Conservation (phyloP, 768 basidiomycete species). For the Pilatotrama ljubarskyi region DNA sequence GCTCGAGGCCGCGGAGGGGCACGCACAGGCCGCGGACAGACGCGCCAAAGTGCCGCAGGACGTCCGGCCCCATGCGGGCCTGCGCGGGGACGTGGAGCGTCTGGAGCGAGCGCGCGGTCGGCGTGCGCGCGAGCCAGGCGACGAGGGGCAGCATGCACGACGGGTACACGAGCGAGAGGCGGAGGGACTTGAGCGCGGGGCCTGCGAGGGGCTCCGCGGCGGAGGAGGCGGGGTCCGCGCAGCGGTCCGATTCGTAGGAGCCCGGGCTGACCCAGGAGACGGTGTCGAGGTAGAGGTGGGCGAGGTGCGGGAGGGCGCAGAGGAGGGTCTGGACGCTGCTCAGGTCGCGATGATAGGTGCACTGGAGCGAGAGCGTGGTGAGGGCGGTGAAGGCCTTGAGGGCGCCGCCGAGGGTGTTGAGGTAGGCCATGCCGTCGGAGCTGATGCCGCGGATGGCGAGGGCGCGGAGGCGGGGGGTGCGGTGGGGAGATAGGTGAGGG, state of each 20-base stretch:
- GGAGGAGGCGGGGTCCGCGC: neutral
- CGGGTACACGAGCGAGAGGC: slow-evolving; percentile 8
- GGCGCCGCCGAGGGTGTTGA: neutral
- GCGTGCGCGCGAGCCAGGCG: slow-evolving; percentile 9
- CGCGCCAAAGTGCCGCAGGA: neutral
- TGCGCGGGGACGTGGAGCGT: neutral
- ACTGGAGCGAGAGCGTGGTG: slow-evolving; percentile 4
- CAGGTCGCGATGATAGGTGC: slow-evolving; percentile 6
- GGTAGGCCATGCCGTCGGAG: neutral
- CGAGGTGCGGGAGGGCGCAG: slow-evolving; percentile 5
- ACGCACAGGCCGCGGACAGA: neutral
- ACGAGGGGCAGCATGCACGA: slow-evolving; percentile 4
- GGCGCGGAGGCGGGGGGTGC: slow-evolving; percentile 4
- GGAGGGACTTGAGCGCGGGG: slow-evolving; percentile 2
- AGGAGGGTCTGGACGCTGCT: slow-evolving; percentile 9
- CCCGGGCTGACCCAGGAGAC: slow-evolving; percentile 6
- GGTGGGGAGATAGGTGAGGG: slow-evolving; percentile 4
- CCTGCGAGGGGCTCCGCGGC: neutral
- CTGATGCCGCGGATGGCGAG: slow-evolving; percentile 8
- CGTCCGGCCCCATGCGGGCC: slow-evolving; percentile 4
- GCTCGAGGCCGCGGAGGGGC: neutral
- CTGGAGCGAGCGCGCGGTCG: neutral
- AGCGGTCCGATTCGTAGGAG: neutral
- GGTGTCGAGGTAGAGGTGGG: slow-evolving; percentile 8
- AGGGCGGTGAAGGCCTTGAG: slow-evolving; percentile 1